Conservation (phyloP, 2,329 filamentous ascomycete genomes). For the Botryotinia globosa region DNA sequence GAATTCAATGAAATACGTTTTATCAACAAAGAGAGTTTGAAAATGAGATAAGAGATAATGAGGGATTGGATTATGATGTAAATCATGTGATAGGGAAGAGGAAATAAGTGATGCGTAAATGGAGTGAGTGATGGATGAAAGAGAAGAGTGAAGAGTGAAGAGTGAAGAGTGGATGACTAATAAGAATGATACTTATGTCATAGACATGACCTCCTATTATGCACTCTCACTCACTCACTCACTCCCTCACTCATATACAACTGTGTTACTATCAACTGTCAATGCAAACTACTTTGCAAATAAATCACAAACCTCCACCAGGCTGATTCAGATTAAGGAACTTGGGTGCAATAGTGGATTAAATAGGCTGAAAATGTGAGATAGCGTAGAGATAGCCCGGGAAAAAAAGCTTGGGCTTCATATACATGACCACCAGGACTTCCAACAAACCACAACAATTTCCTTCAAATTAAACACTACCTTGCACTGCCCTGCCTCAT, state of each 20-base stretch:
- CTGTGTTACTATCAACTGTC: background rate
- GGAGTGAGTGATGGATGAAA: background rate
- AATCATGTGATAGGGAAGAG: background rate
- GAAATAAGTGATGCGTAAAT: background rate
- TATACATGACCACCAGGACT: background rate
- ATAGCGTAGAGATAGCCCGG: background rate
- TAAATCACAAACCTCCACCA: background rate
- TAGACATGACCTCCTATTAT: background rate
- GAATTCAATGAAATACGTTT: too few species aligned
- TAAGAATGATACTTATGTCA: too few species aligned
- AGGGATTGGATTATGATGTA: background rate
- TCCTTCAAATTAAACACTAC: background rate
- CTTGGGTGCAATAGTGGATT: background rate
- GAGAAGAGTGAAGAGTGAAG: background rate
- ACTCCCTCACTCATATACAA: background rate
- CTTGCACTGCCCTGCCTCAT: background rate
- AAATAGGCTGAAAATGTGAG: background rate
- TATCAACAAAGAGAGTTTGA: too few species aligned
- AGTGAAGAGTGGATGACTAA: background rate
- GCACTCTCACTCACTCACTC: background rate
- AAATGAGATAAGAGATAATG: too few species aligned
- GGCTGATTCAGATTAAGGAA: conserved; percentile 1
- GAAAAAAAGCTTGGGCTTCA: background rate
- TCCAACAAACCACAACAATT: background rate
- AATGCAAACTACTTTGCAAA: background rate